Conservation (phyloP, 192 early-diverging fungal genomes). For the Backusella tuberculispora region DNA sequence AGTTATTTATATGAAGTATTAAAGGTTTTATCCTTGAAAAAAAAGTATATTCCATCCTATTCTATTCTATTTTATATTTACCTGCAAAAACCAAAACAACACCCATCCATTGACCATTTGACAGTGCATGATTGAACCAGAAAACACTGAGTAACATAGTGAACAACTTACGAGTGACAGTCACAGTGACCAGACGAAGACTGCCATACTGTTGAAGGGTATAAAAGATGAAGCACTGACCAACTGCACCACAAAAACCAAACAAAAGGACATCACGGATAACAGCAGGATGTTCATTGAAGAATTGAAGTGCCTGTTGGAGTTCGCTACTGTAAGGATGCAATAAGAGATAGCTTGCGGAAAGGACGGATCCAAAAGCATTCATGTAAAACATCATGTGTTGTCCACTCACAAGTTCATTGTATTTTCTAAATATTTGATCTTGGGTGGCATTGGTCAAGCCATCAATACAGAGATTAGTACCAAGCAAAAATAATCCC, state of each 20-base stretch:
- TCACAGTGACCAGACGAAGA: constrained; percentile 89
- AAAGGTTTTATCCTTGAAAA: neutral
- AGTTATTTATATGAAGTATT: neutral
- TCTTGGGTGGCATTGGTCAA: constrained; percentile 97
- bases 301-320: constrained; percentile 71
- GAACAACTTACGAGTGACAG: constrained; percentile 95
- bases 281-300: constrained; percentile 76
- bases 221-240: constrained; percentile 99
- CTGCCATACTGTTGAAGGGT: constrained; percentile 90
- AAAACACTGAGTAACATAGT: constrained; percentile 92
- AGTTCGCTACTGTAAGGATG: constrained; percentile 84
- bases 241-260: constrained; percentile 89
- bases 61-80: constrained; percentile 25
- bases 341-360: constrained; percentile 69
- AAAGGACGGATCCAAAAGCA: constrained; percentile 72
- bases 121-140: constrained; percentile 82
- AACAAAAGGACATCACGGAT: constrained; percentile 86
- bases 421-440: constrained; percentile 83
- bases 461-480: constrained; percentile 92
- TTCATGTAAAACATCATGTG: constrained; percentile 99
- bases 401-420: constrained; percentile 69
- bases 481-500: constrained; percentile 79
- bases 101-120: constrained; percentile 81
- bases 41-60: neutral
- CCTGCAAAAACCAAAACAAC: constrained; percentile 89